Percentiles rank a stretch among this genome's conserved stretches.
Evolutionary conservation across 805 yeast genomes (phyloP).

Genomic region (Geotrichum ghanense): DNA sequence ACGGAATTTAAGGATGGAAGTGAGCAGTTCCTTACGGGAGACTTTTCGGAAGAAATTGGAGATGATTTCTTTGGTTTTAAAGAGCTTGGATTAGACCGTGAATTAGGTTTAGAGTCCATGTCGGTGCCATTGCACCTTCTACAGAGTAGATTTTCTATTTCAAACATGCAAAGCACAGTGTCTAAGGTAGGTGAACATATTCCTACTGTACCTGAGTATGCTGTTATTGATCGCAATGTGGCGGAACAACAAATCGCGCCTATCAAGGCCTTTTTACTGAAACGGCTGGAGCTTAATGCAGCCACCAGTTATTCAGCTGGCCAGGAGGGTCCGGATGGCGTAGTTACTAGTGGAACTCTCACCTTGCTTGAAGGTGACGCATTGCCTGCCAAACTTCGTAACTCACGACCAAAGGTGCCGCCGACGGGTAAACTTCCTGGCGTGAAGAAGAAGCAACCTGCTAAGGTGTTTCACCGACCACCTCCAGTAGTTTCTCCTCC

Average conservation of each 20-base stretch:
- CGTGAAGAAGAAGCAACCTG: slow-evolving; percentile 39
- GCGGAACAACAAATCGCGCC: slow-evolving; percentile 45
- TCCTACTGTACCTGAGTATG: slow-evolving; percentile 40
- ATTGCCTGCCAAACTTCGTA: slow-evolving; percentile 66
- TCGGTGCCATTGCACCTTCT: slow-evolving; percentile 84
- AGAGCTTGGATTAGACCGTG: slow-evolving; percentile 88
- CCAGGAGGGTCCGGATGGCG: slow-evolving; percentile 6
- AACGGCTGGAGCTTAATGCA: slow-evolving; percentile 18
- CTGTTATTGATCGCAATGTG: slow-evolving; percentile 40
- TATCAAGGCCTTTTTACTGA: slow-evolving; percentile 41
- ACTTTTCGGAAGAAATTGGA: slow-evolving; percentile 84
- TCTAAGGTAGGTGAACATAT: slow-evolving; percentile 51
- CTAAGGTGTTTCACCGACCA: slow-evolving; percentile 16
- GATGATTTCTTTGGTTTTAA: slow-evolving; percentile 97
- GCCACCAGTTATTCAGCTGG: slow-evolving; percentile 12
- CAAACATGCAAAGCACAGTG: slow-evolving; percentile 29
- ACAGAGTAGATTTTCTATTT: slow-evolving; percentile 54
- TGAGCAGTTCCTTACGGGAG: slow-evolving; percentile 91
- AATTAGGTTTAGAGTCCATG: slow-evolving; percentile 71
- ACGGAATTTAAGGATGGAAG: slow-evolving; percentile 77
- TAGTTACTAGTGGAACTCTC: slow-evolving; percentile 4
- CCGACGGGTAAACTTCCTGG: slow-evolving; percentile 79
- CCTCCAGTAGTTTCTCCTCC: not conserved
- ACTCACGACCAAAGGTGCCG: slow-evolving; percentile 69
- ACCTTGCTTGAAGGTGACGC: slow-evolving; percentile 68